Conservation (phyloP, 2,329 filamentous ascomycete genomes). For the Penicillium sp. region DNA sequence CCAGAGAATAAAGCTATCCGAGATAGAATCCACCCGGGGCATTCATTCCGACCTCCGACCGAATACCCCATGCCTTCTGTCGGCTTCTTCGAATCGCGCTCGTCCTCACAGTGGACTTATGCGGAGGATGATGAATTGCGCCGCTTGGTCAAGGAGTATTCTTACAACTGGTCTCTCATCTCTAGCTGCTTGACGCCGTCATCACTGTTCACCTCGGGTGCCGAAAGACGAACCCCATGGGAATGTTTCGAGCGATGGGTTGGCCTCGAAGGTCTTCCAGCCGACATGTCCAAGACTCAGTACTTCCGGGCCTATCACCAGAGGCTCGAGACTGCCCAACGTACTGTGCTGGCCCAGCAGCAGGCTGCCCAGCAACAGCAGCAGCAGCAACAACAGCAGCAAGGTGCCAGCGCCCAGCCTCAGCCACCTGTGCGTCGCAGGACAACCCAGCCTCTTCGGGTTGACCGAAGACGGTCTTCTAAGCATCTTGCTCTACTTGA, state of each 20-base stretch:
- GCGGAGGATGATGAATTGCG: conserved; percentile 89
- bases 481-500: conserved; percentile 88
- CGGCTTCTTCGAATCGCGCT: conserved; percentile 84
- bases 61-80: conserved; percentile 89
- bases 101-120: conserved; percentile 86
- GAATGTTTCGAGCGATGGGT: conserved; percentile 99
- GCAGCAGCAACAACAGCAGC: conserved; percentile 56
- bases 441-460: conserved; percentile 74
- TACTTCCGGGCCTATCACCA: conserved; percentile 82
- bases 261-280: conserved; percentile 82
- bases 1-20: conserved; percentile 86
- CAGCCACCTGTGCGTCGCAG: conserved; percentile 64
- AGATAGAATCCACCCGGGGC: conserved; percentile 84
- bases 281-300: conserved; percentile 91
- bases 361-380: conserved; percentile 53
- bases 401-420: conserved; percentile 52
- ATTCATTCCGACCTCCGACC: conserved; percentile 89
- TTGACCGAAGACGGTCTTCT: conserved; percentile 83
- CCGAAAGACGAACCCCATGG: conserved; percentile 91
- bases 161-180: conserved; percentile 97
- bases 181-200: conserved; percentile 74
- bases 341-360: conserved; percentile 60
- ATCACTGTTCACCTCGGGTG: conserved; percentile 78
- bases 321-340: conserved; percentile 64
- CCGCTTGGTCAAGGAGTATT: conserved; percentile 82